Base-by-base conservation (phyloP, 345 rosid genomes). In the Eucalyptus urophylla region DNA sequence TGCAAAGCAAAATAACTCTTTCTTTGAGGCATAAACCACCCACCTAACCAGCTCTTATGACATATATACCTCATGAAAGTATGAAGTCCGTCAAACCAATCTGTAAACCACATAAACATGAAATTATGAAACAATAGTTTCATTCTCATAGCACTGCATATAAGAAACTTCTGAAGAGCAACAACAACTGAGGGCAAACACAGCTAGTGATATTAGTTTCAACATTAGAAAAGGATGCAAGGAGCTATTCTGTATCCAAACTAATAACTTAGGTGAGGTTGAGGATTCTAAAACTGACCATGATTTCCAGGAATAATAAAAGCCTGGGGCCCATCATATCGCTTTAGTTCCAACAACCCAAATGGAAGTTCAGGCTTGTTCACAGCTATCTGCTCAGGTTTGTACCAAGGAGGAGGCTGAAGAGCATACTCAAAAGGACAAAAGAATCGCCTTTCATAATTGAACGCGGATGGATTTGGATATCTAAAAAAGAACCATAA, bases 21-120 rank as follows among this genome's bases (percentile, higher is more conserved):
- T 94, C 95, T 97, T 92, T 98, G 99, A 86, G 99, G 99, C 98
- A 98, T 98, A 88, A 97, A 91, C 99, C 99, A 96, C 89, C 99
- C 99, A 37, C 99, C 99, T 93, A 98, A 94, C 99, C 99, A 98
- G 93, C 96, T 98, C 93, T 97, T 97, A 89, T 97, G 98, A 92
- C 99, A 98, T 89, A 98, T 95, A 91, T 95, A 95, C 93, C 99
- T 95, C 99, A 98, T 98, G 90, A 98, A 98, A 89, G 99, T 98
- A 91, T 98, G 92, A 90, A 98, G 97, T 85, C 99, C 99, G 89
- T 98, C 99, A 53, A 98, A 98, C 99, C 99, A 98, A 92, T 97
- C 99, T 98, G 94, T 86, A 69, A 90, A 86, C 86, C 86, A 29
- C n/a, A 87, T 86, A 8, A 56, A 62, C 80, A 65, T 25, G n/a